phyloP scores from a whole-genome alignment of 495 filamentous ascomycete species.

The Peziza echinospora region DNA sequence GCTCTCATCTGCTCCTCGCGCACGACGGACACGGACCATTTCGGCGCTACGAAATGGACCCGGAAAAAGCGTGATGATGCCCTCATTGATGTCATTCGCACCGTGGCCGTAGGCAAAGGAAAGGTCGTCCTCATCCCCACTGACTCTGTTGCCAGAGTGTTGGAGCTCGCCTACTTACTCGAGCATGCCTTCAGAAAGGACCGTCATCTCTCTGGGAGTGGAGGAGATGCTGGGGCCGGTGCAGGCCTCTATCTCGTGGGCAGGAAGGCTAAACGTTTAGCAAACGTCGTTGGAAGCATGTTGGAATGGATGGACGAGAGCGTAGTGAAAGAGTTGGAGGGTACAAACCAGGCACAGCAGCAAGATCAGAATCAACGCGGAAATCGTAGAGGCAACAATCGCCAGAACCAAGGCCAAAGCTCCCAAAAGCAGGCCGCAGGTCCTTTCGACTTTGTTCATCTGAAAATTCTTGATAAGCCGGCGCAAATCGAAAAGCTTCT shows the following conservation, averaged over 20 bases:
- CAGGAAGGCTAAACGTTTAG: slow-evolving; percentile 30
- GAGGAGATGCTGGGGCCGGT: slow-evolving; percentile 41
- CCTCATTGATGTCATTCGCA: slow-evolving; percentile 58
- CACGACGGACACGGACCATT: background rate
- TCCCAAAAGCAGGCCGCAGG: slow-evolving; percentile 29
- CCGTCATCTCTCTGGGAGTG: slow-evolving; percentile 21
- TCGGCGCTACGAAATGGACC: slow-evolving; percentile 33
- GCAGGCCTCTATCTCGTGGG: slow-evolving; percentile 66
- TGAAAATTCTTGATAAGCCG: slow-evolving; percentile 57
- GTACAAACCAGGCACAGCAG: slow-evolving; percentile 30
- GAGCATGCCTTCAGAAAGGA: slow-evolving; percentile 72
- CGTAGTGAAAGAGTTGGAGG: slow-evolving; percentile 78
- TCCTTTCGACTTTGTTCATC: slow-evolving; percentile 76
- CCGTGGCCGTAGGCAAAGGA: slow-evolving; percentile 48
- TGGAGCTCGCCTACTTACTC: slow-evolving; percentile 82
- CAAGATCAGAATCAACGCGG: slow-evolving; percentile 24
- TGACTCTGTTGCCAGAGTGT: slow-evolving; percentile 77
- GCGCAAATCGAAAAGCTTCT: slow-evolving; percentile 51
- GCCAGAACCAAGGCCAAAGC: slow-evolving; percentile 21
- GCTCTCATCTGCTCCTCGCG: slow-evolving; percentile 52
- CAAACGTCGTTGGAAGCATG: slow-evolving; percentile 65
- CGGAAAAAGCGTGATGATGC: slow-evolving; percentile 65
- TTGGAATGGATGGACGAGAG: slow-evolving; percentile 97
- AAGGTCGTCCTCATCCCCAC: slow-evolving; percentile 91
- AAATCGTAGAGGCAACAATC: slow-evolving; percentile 23